Evolutionary conservation across 306 rosid species (phyloP), one percentile per base, ranked within the genome.

Genomic region (Albizia julibrissin): DNA sequence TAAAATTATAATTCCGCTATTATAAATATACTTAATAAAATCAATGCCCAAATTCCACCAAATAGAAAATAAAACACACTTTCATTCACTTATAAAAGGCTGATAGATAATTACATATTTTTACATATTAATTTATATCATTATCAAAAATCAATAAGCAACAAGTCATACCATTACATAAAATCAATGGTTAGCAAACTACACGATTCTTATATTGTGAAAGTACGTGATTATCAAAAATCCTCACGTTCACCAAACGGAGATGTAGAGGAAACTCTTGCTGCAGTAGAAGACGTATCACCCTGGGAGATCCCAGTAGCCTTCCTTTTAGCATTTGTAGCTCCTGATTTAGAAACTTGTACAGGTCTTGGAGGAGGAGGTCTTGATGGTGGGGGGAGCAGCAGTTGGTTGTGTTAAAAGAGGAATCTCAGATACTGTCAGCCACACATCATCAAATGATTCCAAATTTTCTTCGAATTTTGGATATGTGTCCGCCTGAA

Each of bases 381-480:
- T 85, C 98, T 92, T 83, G 97, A 93, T 80, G 99, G 98, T 77
- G 98, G 98, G 72, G 72, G 98, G 99, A 87, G 98, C 97, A 88
- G 85, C 82, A 52, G 94, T 92, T 72, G 99, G 97, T 62, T 87
- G 94, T 76, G 99, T 95, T 73, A 86, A 86, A 82, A 95, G 97
- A 83, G 97, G 98, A 90, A 95, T 77, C 89, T 95, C 98, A 7
- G 93, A 92, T 76, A 95, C 99, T 29, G 89, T 90, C 81, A 95
- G 87, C 99, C 98, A 95, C 81, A 91, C 75, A 81, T 91, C 91
- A 78, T 91, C 89, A 58, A 80, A 80, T 22, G 92, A 78, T 72
- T 90, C 97, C 76, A 86, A 69, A 22, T 83, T 87, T 79, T 92
- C 94, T 84, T 89, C 96, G 79, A 84, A 84, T 80, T 81, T 85